These are phyloP conservation scores for Neurospora cerealis DNA, from an alignment of 495 filamentous ascomycete genomes.

Conservation along the genomic window DNA sequence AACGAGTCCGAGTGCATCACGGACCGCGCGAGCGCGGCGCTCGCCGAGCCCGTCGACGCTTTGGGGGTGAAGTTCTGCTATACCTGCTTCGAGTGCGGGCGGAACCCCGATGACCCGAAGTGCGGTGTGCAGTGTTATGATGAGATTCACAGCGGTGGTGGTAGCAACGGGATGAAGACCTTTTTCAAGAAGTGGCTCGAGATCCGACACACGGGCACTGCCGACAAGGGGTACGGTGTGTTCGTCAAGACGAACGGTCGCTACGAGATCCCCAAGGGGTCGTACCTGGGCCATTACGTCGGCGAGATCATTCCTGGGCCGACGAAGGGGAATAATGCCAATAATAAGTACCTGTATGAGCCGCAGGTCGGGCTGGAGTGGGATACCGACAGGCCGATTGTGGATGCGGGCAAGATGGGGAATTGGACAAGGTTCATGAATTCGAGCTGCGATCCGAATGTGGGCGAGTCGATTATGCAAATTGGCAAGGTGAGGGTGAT, in stretches of 20 bases:
- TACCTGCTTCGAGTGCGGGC: conserved; percentile 1
- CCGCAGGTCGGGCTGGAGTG: background rate
- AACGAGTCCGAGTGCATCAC: background rate
- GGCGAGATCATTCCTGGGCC: conserved; percentile 1
- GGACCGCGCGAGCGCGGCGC: background rate
- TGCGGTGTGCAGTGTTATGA: conserved; percentile 1
- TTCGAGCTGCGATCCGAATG: conserved; percentile 12
- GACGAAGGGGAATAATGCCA: background rate
- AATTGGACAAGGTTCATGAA: conserved; percentile 24
- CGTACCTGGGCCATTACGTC: conserved; percentile 2
- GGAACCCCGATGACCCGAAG: background rate
- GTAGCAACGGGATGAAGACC: background rate
- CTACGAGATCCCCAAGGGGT: background rate
- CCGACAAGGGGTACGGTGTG: background rate
- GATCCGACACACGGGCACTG: background rate
- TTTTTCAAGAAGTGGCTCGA: background rate
- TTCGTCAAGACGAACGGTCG: background rate
- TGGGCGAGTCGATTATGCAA: background rate
- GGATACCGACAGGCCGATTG: background rate
- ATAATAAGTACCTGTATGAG: background rate
- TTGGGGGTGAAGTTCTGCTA: background rate
- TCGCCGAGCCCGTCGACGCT: background rate
- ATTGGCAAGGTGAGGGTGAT: conserved; percentile 8
- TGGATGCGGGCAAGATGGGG: conserved; percentile 7
- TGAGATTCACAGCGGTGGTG: background rate